Base-by-base conservation (phyloP, 129 eudicot species). In the Lactuca saligna region DNA sequence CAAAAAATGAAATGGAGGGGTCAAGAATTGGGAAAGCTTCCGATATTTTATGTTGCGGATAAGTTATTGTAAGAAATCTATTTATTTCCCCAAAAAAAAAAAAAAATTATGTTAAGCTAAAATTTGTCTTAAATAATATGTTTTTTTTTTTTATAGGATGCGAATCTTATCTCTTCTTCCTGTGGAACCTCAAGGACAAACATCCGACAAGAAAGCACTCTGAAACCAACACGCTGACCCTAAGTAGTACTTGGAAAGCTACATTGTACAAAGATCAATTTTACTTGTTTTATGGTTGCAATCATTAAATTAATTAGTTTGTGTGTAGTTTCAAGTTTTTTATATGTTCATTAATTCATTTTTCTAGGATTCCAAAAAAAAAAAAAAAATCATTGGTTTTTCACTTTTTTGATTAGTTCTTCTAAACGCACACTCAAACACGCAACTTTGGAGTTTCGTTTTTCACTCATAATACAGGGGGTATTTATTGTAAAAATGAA, bases 21-120 rank as follows among this genome's bases (percentile, higher is more conserved):
- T 44, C 78, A 75, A 67, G 95, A 86, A 81, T 66, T 89, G 73
- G 87, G 92, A 80, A 87, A 90, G 73, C 81, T 93, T 69, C 99
- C 99, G 1, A 83, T 93, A 81, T 93, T 93, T 75, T 75, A 72
- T 66, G 82, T 77, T 64, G 97, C 99, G 11, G 87, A 93, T 81
- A 84, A 82, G 81, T 41, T 93, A 54, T 85, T 90, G 99, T 93
- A 89, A 89, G 99, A 71, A 42, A 66, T 42, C 63, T 41, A 41
- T 55, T 73, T 57, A 11, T 46, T 39, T 39, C 44, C 7, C n/a
- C n/a, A n/a, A n/a, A n/a, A n/a, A n/a, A n/a, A n/a, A n/a, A 2
- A 39, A 7, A 39, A 6, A 39, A 6, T 39, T 4, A 39, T 65
- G 56, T 65, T 57, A 59, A 31, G 29, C 54, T n/a, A 15, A 63